Evolutionary conservation across 2,329 filamentous ascomycete genomes (phyloP).

Genomic region (Neopestalotiopsis rosae): DNA sequence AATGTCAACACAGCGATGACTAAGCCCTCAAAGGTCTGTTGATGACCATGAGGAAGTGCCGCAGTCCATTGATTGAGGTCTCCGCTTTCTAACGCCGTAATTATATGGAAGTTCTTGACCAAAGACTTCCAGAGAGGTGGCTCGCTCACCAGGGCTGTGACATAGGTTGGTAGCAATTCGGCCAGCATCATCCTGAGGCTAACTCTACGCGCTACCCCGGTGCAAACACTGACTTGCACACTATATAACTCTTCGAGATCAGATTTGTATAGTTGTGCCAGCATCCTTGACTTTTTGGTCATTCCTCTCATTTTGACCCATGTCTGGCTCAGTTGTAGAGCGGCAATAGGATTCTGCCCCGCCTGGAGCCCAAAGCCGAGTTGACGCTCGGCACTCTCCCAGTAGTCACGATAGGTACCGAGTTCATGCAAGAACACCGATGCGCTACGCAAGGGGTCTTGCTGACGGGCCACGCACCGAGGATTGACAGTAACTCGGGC

Average conservation of each 20-base stretch:
- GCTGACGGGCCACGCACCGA: neutral
- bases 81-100: neutral
- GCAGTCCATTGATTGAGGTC: neutral
- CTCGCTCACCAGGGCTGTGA: neutral
- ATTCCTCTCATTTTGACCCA: neutral
- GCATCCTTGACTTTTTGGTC: neutral
- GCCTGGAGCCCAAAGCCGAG: neutral
- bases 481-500: no score
- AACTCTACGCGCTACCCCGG: neutral
- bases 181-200: neutral
- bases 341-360: neutral
- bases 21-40: neutral
- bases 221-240: neutral
- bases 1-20: neutral
- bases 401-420: neutral
- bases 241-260: neutral
- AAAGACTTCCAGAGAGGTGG: neutral
- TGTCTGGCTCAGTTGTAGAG: neutral
- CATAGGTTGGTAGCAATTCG: neutral
- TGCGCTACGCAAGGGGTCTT: neutral
- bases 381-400: neutral
- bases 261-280: neutral
- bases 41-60: neutral
- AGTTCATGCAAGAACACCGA: neutral
- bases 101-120: neutral